Evolutionary conservation across 345 rosid genomes (phyloP).

Genomic region (Hibiscus mutabilis): DNA sequence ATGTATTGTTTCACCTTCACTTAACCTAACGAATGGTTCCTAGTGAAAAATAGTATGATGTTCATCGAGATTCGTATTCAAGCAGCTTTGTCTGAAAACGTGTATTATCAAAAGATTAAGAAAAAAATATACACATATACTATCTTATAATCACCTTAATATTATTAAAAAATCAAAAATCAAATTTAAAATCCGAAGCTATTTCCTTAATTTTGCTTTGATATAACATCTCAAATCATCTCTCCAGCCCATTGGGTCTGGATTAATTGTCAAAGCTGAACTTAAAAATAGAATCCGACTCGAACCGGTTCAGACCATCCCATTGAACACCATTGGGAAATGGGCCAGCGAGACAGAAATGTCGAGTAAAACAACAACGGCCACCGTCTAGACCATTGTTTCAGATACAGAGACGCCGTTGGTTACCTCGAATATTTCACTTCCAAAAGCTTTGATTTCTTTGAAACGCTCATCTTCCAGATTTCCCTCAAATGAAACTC

Average conservation of each 20-base stretch:
- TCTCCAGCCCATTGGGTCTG: neutral
- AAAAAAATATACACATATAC: too few relatives aligned
- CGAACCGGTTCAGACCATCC: neutral
- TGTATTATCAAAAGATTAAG: too few relatives aligned
- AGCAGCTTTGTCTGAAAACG: too few relatives aligned
- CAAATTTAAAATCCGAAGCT: neutral
- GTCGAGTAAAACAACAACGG: neutral
- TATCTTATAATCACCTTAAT: too few relatives aligned
- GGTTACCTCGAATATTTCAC: neutral
- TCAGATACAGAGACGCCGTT: neutral
- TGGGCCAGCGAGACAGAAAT: neutral
- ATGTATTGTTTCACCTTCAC: neutral
- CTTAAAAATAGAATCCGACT: neutral
- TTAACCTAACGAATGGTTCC: too few relatives aligned
- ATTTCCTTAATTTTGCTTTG: neutral
- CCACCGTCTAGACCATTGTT: neutral
- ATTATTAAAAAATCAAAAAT: neutral
- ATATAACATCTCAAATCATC: neutral
- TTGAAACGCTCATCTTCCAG: neutral
- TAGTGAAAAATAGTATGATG: too few relatives aligned
- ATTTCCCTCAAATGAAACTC: constrained; percentile 29
- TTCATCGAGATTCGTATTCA: too few relatives aligned
- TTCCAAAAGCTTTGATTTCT: neutral
- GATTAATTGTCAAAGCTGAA: neutral
- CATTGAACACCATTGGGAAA: neutral